phyloP scores from a whole-genome alignment of 495 filamentous ascomycete genomes.

The Xylaria telfairii region DNA sequence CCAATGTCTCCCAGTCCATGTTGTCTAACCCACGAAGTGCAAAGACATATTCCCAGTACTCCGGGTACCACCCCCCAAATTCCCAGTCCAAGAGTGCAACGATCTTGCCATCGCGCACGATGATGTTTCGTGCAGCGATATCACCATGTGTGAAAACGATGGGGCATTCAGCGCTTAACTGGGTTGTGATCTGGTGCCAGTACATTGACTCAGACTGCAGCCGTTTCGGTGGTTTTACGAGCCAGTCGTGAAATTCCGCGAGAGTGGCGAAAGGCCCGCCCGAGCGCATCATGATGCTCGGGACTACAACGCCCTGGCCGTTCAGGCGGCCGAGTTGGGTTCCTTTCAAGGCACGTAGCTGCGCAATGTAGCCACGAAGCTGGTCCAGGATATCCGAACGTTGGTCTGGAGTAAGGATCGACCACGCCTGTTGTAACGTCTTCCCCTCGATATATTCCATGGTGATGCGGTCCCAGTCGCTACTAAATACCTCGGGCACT shows the following conservation, averaged over 20 bases:
- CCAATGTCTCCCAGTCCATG: slow-evolving; percentile 24
- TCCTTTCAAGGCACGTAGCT: slow-evolving; percentile 21
- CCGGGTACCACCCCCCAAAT: slow-evolving; percentile 51
- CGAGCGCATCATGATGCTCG: slow-evolving; percentile 23
- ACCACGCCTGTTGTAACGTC: slow-evolving; percentile 32
- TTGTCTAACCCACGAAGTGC: slow-evolving; percentile 21
- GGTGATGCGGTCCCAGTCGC: slow-evolving; percentile 40
- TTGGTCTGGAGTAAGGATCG: slow-evolving; percentile 26
- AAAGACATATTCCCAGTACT: slow-evolving; percentile 51
- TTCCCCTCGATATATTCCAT: slow-evolving; percentile 42
- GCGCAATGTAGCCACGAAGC: slow-evolving; percentile 24
- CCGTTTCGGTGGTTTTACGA: slow-evolving; percentile 20
- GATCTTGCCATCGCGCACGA: slow-evolving; percentile 42
- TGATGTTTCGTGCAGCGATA: slow-evolving; percentile 40
- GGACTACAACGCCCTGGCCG: slow-evolving; percentile 24
- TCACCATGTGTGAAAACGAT: slow-evolving; percentile 41
- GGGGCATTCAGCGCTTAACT: slow-evolving; percentile 13
- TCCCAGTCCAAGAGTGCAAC: slow-evolving; percentile 53
- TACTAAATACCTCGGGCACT: slow-evolving; percentile 30
- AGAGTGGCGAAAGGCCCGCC: slow-evolving; percentile 20
- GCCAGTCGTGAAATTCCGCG: slow-evolving; percentile 21
- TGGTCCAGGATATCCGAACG: slow-evolving; percentile 23
- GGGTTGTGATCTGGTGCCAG: slow-evolving; percentile 26
- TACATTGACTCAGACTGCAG: slow-evolving; percentile 19
- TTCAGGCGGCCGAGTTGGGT: slow-evolving; percentile 22